A percentile compares a stretch with the other conserved stretches of the same genome.
Evolutionary conservation across 2,329 filamentous ascomycete genomes (phyloP).

Genomic region (Beauveria asiatica): DNA sequence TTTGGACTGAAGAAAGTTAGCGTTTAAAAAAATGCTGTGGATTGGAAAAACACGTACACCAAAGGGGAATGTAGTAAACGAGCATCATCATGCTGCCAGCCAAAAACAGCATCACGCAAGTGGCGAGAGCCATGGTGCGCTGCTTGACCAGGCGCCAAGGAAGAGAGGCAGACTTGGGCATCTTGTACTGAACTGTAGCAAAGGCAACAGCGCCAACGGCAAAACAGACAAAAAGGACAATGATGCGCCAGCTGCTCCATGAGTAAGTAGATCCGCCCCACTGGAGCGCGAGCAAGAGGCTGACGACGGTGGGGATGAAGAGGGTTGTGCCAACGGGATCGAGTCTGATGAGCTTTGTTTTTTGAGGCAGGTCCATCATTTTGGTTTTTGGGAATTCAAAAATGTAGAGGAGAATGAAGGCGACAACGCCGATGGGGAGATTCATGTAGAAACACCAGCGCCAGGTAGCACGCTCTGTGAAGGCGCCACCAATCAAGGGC

Average conservation of each 20-base stretch:
- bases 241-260: conserved; percentile 45
- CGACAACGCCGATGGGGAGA: conserved; percentile 29
- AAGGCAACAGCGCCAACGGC: conserved; percentile 39
- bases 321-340: conserved; percentile 52
- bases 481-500: conserved; percentile 18
- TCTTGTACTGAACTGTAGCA: conserved; percentile 40
- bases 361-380: conserved; percentile 20
- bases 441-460: conserved; percentile 12
- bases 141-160: conserved; percentile 46
- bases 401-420: conserved; percentile 39
- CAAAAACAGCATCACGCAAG: conserved; percentile 38
- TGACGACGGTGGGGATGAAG: conserved; percentile 51
- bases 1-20: conserved; percentile 35
- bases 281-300: conserved; percentile 53
- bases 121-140: conserved; percentile 43
- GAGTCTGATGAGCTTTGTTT: conserved; percentile 40
- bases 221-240: conserved; percentile 45
- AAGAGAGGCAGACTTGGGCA: conserved; percentile 48
- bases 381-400: conserved; percentile 33
- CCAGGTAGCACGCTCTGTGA: conserved; percentile 12
- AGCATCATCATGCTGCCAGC: conserved; percentile 44
- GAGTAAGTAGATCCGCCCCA: conserved; percentile 50
- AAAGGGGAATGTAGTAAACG: conserved; percentile 46
- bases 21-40: not conserved
- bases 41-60: conserved; percentile 35